Evolutionary conservation across 2,329 filamentous ascomycete genomes (phyloP).

Genomic region (Colletotrichum gigasporum): DNA sequence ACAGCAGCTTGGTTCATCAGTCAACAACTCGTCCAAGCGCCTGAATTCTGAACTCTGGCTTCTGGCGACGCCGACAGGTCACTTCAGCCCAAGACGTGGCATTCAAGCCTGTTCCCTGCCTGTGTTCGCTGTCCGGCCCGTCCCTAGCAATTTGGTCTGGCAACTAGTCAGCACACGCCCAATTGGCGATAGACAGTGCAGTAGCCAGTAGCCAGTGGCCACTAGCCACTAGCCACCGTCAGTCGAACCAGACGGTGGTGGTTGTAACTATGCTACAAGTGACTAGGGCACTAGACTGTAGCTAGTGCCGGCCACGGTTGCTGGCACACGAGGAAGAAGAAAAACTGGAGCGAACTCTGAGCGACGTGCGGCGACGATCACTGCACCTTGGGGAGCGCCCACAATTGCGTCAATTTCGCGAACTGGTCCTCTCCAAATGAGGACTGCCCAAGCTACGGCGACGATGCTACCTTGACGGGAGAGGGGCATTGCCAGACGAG

Average conservation of each 20-base stretch:
- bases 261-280: background rate
- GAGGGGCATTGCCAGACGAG: background rate
- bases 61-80: background rate
- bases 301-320: background rate
- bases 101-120: conserved; percentile 28
- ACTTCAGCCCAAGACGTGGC: conserved; percentile 1
- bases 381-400: background rate
- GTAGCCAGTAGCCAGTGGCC: background rate
- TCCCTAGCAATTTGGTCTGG: conserved; percentile 29
- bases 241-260: background rate
- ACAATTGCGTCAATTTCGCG: conserved; percentile 19
- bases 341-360: background rate
- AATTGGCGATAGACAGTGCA: too few relatives aligned
- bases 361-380: conserved; percentile 17
- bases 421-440: conserved; percentile 19
- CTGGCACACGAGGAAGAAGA: background rate
- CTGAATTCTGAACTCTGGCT: too few relatives aligned
- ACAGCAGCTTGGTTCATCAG: background rate
- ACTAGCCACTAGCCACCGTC: background rate
- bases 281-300: too few relatives aligned
- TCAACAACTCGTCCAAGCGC: conserved; percentile 1
- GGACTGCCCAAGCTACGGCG: background rate
- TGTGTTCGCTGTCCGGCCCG: conserved; percentile 29
- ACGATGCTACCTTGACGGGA: conserved; percentile 18
- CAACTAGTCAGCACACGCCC: conserved; percentile 1